Percentiles rank a stretch among this genome's conserved stretches.
Conservation (phyloP, 2,329 filamentous ascomycete species). For the Colletotrichum zoysiae region DNA sequence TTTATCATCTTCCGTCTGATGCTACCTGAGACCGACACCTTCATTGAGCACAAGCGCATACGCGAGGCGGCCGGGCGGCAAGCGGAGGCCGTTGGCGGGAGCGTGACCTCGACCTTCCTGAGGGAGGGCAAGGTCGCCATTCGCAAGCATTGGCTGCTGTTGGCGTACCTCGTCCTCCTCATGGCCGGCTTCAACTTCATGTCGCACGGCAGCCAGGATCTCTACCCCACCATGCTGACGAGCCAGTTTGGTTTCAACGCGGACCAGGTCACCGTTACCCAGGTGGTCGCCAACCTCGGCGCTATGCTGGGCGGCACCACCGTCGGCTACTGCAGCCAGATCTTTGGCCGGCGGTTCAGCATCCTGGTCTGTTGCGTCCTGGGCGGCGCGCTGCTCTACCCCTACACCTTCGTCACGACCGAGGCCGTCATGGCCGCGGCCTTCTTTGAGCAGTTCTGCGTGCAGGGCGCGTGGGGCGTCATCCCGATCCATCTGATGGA, state of each 20-base stretch:
- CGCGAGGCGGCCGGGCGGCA: constrained; percentile 57
- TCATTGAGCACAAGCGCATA: constrained; percentile 73
- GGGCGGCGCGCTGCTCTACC: constrained; percentile 84
- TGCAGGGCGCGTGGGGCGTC: constrained; percentile 82
- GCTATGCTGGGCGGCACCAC: constrained; percentile 76
- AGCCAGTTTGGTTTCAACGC: constrained; percentile 66
- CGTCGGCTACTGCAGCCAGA: constrained; percentile 76
- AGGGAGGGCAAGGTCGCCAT: constrained; percentile 83
- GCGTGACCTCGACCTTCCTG: constrained; percentile 76
- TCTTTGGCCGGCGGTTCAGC: constrained; percentile 76
- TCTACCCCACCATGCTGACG: constrained; percentile 71
- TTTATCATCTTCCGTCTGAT: constrained; percentile 84
- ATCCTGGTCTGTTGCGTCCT: constrained; percentile 74
- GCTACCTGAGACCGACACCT: constrained; percentile 83
- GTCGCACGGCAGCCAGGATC: constrained; percentile 79
- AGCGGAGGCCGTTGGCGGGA: constrained; percentile 46
- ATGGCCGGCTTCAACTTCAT: constrained; percentile 96
- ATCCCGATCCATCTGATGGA: constrained; percentile 86
- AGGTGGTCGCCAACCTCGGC: constrained; percentile 79
- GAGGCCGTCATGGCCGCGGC: constrained; percentile 79
- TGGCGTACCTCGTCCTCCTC: constrained; percentile 85
- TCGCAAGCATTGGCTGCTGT: constrained; percentile 82
- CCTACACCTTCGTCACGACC: constrained; percentile 78
- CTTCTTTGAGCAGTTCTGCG: constrained; percentile 87
- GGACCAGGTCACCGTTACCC: constrained; percentile 74